Percentiles rank a stretch among this genome's conserved stretches.
These are phyloP conservation scores for Paramyrothecium sp. DNA, from an alignment of 2,329 filamentous ascomycete species.

Conservation along the genomic window DNA sequence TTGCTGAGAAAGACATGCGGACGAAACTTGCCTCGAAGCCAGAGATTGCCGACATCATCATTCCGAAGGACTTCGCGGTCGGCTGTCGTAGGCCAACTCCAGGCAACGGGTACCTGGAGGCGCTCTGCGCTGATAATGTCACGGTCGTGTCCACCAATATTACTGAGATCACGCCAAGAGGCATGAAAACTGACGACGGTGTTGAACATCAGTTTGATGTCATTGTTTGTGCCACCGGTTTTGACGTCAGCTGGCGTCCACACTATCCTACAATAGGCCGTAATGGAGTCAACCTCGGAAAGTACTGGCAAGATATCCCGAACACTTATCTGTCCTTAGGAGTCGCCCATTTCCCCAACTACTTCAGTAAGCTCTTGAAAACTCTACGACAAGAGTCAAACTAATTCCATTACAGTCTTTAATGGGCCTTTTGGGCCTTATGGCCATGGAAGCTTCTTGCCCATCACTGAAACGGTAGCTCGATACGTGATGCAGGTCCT, in stretches of 20 bases:
- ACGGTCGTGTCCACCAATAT: slow-evolving; percentile 17
- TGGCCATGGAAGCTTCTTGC: no score
- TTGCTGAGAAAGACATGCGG: slow-evolving; percentile 9
- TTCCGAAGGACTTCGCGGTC: slow-evolving; percentile 30
- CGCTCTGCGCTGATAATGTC: slow-evolving; percentile 21
- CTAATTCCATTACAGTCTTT: no score
- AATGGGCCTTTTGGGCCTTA: no score
- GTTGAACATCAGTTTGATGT: slow-evolving; percentile 23
- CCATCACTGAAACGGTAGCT: no score
- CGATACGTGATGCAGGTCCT: no score
- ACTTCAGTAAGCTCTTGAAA: no score
- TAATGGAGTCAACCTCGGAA: slow-evolving; percentile 6
- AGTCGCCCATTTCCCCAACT: no score
- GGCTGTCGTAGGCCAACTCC: slow-evolving; percentile 17
- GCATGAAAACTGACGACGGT: slow-evolving; percentile 24
- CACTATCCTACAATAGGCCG: slow-evolving; percentile 17
- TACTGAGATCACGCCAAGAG: slow-evolving; percentile 21
- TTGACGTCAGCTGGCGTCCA: slow-evolving; percentile 20
- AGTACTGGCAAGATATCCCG: no score
- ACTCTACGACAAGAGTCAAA: no score
- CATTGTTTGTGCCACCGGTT: slow-evolving; percentile 32
- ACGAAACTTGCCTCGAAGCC: slow-evolving; percentile 29
- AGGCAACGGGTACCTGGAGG: slow-evolving; percentile 26
- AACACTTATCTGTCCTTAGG: no score
- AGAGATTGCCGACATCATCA: slow-evolving; percentile 40